Base-by-base conservation (phyloP, 306 rosid genomes). In the Amphicarpaea edgeworthii region DNA sequence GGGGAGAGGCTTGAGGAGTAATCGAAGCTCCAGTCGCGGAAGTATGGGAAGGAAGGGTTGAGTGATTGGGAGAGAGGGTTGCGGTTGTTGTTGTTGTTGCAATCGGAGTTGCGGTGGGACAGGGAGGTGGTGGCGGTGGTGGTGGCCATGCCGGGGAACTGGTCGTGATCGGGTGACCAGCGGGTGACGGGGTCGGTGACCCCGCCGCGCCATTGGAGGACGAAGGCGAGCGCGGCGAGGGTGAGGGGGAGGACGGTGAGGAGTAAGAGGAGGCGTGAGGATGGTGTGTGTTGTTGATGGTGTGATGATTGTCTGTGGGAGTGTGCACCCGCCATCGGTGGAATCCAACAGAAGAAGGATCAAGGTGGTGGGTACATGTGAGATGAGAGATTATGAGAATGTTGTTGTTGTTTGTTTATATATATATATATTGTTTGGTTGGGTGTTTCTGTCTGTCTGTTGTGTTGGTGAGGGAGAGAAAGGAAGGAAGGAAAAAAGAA, bases 151-250 rank as follows among this genome's bases (percentile, higher is more conserved):
- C 98, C 97, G 23, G 97, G 98, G 68, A 93, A 93, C 55, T 82
- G 80, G 4, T 64, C 69, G 1, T 75, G 92, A 62, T 89, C 91
- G 20, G 93, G 92, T 1, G 93, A 85, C 98, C 93, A 88, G 9
- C 93, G 93, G 72, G 87, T 59, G 46, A 87, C 12, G 11, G 96
- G 98, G 66, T 91, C 98, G 79, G 85, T 86, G 82, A 91, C 79
- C 3, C 96, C 97, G 7, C 97, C 98, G 1, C 96, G 97, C 97
- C 97, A 91, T 90, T 91, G 97, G 71, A 93, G 96, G 65, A 93
- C 0, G 84, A 93, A 93, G 19, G 98, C 97, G 37, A 93, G 79
- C 82, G 79, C 55, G 23, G 98, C 98, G 14, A 93, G 91, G 57
- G 91, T 80, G 37, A 91, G 83, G 0, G 91, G 96, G 4, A 91